These are phyloP conservation scores for Immersiella caudata DNA, from an alignment of 495 filamentous ascomycete species.

Conservation along the genomic window DNA sequence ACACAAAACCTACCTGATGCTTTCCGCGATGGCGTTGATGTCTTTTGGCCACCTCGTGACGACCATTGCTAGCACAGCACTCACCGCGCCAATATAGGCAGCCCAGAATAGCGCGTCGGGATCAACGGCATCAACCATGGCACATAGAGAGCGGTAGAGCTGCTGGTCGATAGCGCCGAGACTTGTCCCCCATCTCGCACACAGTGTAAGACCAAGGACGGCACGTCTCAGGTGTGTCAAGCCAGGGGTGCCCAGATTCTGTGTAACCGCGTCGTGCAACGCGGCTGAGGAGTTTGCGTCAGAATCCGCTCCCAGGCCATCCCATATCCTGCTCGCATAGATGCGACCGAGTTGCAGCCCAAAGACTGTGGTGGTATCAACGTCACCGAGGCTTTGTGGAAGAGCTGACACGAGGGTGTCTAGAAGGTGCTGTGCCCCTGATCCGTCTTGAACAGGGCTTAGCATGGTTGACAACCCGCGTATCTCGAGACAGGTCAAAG, in stretches of 20 bases:
- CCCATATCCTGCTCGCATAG: slow-evolving; percentile 51
- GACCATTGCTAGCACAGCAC: slow-evolving; percentile 37
- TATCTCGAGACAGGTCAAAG: slow-evolving; percentile 53
- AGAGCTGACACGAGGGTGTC: slow-evolving; percentile 56
- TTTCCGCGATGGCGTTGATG: slow-evolving; percentile 24
- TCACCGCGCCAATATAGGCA: slow-evolving; percentile 47
- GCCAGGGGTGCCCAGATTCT: slow-evolving; percentile 69
- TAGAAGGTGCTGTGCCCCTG: slow-evolving; percentile 38
- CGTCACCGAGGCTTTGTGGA: slow-evolving; percentile 53
- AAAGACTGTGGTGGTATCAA: slow-evolving; percentile 50
- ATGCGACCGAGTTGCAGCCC: slow-evolving; percentile 44
- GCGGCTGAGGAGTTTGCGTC: slow-evolving; percentile 66
- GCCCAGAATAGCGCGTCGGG: slow-evolving; percentile 48
- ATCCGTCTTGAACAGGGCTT: background rate
- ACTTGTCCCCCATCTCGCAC: slow-evolving; percentile 73
- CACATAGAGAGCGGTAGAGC: slow-evolving; percentile 43
- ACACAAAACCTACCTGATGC: slow-evolving; percentile 37
- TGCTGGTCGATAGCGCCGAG: slow-evolving; percentile 55
- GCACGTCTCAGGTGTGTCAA: slow-evolving; percentile 72
- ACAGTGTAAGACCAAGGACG: slow-evolving; percentile 71
- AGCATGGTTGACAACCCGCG: background rate
- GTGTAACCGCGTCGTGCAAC: slow-evolving; percentile 71
- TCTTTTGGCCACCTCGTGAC: slow-evolving; percentile 39
- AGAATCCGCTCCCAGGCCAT: slow-evolving; percentile 44
- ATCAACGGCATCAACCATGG: slow-evolving; percentile 35